phyloP scores from a whole-genome alignment of 352 stramenopile genomes.

The Pythium apleroticum region DNA sequence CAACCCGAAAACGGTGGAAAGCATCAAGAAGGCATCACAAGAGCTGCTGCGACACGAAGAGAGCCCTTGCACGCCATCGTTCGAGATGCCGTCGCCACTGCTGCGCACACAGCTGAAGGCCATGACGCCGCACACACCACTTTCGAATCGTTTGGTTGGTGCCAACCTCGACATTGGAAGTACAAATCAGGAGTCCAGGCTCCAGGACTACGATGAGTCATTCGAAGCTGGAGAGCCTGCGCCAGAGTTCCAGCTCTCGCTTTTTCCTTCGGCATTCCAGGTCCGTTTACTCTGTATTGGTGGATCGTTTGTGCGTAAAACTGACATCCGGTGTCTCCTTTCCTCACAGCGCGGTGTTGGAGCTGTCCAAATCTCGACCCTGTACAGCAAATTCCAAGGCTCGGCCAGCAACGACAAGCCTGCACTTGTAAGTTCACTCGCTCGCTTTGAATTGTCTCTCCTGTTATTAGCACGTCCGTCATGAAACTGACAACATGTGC shows the following conservation, averaged over 20 bases:
- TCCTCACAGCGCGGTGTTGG: slow-evolving; percentile 56
- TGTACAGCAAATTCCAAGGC: slow-evolving; percentile 86
- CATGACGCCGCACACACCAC: slow-evolving; percentile 80
- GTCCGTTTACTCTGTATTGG: slow-evolving; percentile 26
- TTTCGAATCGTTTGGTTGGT: slow-evolving; percentile 84
- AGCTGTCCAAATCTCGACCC: slow-evolving; percentile 78
- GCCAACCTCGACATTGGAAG: slow-evolving; percentile 70
- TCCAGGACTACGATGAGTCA: slow-evolving; percentile 73
- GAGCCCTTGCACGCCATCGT: slow-evolving; percentile 55
- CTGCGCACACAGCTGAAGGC: slow-evolving; percentile 78
- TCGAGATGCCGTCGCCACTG: slow-evolving; percentile 76
- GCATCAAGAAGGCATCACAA: slow-evolving; percentile 33
- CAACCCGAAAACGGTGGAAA: slow-evolving; percentile 33
- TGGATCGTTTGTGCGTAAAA: too few relatives aligned
- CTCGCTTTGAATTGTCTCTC: too few relatives aligned
- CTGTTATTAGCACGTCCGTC: slow-evolving; percentile 31
- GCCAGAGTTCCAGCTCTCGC: slow-evolving; percentile 69
- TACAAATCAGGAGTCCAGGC: slow-evolving; percentile 60
- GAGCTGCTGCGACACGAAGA: slow-evolving; percentile 45
- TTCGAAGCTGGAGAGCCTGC: slow-evolving; percentile 60
- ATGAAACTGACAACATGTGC: slow-evolving; percentile 10
- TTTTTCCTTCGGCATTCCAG: slow-evolving; percentile 77
- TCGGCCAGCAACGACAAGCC: slow-evolving; percentile 40
- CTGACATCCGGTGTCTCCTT: background rate
- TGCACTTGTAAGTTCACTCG: slow-evolving; percentile 41